phyloP scores from a whole-genome alignment of 2,329 filamentous ascomycete genomes.

The Xylaria sp. region DNA sequence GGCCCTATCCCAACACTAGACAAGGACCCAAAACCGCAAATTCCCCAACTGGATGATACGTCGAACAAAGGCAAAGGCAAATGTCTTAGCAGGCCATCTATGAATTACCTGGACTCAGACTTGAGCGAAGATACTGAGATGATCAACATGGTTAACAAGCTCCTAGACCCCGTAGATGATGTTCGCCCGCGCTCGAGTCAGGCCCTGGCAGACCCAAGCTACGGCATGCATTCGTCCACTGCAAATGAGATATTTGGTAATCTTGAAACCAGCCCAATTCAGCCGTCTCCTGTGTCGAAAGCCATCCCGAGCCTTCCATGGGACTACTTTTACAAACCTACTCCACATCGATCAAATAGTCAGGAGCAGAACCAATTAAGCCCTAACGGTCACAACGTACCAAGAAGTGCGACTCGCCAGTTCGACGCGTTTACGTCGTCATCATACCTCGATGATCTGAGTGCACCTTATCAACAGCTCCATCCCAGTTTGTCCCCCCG shows the following conservation, averaged over 20 bases:
- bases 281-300: conserved; percentile 50
- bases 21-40: neutral
- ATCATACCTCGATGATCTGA: conserved; percentile 40
- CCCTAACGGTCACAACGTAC: conserved; percentile 39
- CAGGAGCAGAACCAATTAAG: conserved; percentile 39
- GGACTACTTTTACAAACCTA: conserved; percentile 57
- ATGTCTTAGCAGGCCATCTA: conserved; percentile 22
- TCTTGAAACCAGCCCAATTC: conserved; percentile 49
- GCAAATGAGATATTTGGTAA: conserved; percentile 62
- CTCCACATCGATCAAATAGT: conserved; percentile 40
- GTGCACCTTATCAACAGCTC: conserved; percentile 27
- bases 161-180: conserved; percentile 47
- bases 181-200: conserved; percentile 42
- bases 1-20: neutral
- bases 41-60: neutral
- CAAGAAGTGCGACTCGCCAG: conserved; percentile 41
- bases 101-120: conserved; percentile 40
- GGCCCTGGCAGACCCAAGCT: conserved; percentile 58
- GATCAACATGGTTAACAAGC: conserved; percentile 54
- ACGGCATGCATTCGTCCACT: conserved; percentile 64
- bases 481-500: conserved; percentile 22
- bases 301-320: conserved; percentile 60
- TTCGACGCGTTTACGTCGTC: conserved; percentile 40
- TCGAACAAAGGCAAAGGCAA: conserved; percentile 40
- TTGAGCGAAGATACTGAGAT: conserved; percentile 54